Base-by-base conservation (phyloP, 78 protist genomes). In the Dictyostelium brefeldianum region DNA sequence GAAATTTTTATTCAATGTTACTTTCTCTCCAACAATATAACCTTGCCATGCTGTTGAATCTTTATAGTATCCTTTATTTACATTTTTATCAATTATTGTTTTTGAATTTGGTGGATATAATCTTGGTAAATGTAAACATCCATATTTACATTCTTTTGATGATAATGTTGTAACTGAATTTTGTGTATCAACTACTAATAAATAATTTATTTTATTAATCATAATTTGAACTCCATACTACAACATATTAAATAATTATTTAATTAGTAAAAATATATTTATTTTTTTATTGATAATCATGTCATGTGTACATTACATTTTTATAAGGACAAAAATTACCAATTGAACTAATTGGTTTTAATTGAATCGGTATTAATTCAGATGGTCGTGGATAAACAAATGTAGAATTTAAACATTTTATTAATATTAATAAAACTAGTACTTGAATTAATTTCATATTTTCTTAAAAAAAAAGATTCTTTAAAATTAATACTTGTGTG, bases 261-360 rank as follows among this genome's bases (percentile, higher is more conserved):
- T 51, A 14, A 56, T 9, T 80, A 48, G 29, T 46, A 18, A 81
- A 82, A 20, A n/a, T 53, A 15, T 6, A 56, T 11, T 41, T 50
- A 2, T 48, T 29, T 17, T 41, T n/a, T n/a, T n/a, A n/a, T n/a
- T n/a, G n/a, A n/a, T n/a, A n/a, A n/a, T n/a, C n/a, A n/a, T n/a
- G n/a, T n/a, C n/a, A n/a, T n/a, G n/a, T n/a, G n/a, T n/a, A n/a
- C 25, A 56, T 46, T 73, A 83, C 91, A 70, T 50, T 80, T 77
- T 11, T 59, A 43, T 54, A 87, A 57, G 93, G 93, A 78, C 84
- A 77, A 65, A 27, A 59, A 62, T 87, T 87, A 47, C 93, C 93
- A 48, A 87, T 65, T 1, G 93, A 87, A 25, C 77, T 48, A 22
- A 87, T 51, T 27, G 56, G 78, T 71, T 29, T 62, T 20, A 87